These are phyloP conservation scores for Fomitopsis serialis DNA, from an alignment of 768 basidiomycete species.

Conservation along the genomic window DNA sequence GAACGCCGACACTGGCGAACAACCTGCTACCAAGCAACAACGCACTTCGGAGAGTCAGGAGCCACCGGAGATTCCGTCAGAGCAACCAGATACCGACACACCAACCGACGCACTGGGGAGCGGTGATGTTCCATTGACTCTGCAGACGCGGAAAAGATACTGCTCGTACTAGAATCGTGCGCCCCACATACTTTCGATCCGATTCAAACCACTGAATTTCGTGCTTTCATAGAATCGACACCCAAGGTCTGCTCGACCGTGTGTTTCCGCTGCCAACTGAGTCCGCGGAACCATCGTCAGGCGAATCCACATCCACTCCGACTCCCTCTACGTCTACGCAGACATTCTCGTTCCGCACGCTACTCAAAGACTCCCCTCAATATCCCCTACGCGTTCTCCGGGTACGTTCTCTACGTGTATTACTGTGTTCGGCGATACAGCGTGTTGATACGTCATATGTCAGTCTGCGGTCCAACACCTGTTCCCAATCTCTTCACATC, in stretches of 20 bases:
- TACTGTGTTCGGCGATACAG: background rate
- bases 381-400: slow-evolving; percentile 52
- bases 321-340: slow-evolving; percentile 17
- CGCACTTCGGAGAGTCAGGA: slow-evolving; percentile 32
- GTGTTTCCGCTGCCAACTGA: slow-evolving; percentile 54
- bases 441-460: background rate
- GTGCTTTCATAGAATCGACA: slow-evolving; percentile 49
- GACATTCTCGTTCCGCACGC: slow-evolving; percentile 46
- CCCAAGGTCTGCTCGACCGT: slow-evolving; percentile 74
- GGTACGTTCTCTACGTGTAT: slow-evolving; percentile 34
- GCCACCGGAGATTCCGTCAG: slow-evolving; percentile 12
- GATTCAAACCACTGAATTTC: slow-evolving; percentile 4
- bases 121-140: slow-evolving; percentile 44
- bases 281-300: slow-evolving; percentile 36
- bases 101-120: slow-evolving; percentile 28
- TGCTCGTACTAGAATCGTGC: slow-evolving; percentile 56
- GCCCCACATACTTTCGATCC: slow-evolving; percentile 13
- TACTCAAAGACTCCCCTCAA: slow-evolving; percentile 48
- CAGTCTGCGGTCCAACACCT: slow-evolving; percentile 65
- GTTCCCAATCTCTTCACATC: slow-evolving; percentile 60
- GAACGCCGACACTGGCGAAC: slow-evolving; percentile 39
- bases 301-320: slow-evolving; percentile 20
- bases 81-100: slow-evolving; percentile 13
- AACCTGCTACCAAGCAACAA: slow-evolving; percentile 43
- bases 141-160: slow-evolving; percentile 45